phyloP scores from a whole-genome alignment of 108 stramenopile species.

The Chaetoceros tenuissimus region DNA sequence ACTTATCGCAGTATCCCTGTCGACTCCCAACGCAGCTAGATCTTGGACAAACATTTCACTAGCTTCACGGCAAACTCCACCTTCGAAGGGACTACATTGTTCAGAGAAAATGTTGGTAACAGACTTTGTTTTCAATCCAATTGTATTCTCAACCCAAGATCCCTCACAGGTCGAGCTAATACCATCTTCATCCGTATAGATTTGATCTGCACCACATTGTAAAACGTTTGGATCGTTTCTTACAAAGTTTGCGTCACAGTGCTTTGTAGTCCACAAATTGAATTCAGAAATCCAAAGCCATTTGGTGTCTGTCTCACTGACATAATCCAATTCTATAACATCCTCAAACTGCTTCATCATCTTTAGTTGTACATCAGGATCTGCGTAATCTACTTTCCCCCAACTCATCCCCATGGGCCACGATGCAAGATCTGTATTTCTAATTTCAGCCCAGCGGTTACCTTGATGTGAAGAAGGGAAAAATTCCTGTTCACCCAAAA shows the following conservation, averaged over 20 bases:
- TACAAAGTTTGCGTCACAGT: constrained; percentile 30
- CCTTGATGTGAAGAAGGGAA: constrained; percentile 27
- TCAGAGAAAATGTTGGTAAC: constrained; percentile 3
- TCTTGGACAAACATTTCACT: constrained; percentile 19
- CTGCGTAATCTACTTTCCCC: constrained; percentile 29
- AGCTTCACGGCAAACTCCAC: constrained; percentile 31
- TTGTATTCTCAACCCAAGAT: constrained; percentile 18
- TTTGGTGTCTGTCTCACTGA: constrained; percentile 28
- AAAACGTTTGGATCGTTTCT: constrained; percentile 11
- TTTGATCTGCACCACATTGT: constrained; percentile 29
- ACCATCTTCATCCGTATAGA: constrained; percentile 9
- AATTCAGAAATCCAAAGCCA: constrained; percentile 37
- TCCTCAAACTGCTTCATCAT: constrained; percentile 46
- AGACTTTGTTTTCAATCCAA: constrained; percentile 18
- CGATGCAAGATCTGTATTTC: constrained; percentile 25
- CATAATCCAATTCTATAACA: constrained; percentile 20
- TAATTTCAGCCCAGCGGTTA: constrained; percentile 19
- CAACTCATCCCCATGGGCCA: constrained; percentile 34
- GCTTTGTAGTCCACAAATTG: constrained; percentile 22
- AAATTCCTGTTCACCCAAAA: constrained; percentile 17
- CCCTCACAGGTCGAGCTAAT: constrained; percentile 22
- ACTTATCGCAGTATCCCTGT: neutral
- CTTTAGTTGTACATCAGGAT: constrained; percentile 22
- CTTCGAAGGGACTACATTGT: constrained; percentile 20
- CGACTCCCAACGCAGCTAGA: constrained; percentile 5